Base-by-base conservation (phyloP, 2,329 filamentous ascomycete species). In the Colletotrichum horii region DNA sequence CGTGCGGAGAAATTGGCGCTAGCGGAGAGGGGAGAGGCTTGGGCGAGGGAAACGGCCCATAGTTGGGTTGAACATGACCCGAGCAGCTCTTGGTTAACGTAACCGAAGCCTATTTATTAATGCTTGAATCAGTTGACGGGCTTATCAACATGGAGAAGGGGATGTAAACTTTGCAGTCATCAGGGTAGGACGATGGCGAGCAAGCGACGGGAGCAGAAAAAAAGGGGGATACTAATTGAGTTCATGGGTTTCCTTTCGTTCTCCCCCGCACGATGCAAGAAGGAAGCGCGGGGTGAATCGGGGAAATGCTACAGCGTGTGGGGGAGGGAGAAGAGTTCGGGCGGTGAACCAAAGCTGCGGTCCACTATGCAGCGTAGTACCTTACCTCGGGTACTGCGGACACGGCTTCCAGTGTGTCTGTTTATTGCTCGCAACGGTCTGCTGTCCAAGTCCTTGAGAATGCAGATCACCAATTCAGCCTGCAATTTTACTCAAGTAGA, bases 1-100 rank as follows among this genome's bases (percentile, higher is more conserved):
- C 56, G n/a, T 67, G 69, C 56, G 69, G 62, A 67, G 69, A 72
- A 62, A 66, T 19, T 62, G 61, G 48, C 60, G 56, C 62, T 75
- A 48, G 55, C 69, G 62, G 43, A 16, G 19, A 24, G 38, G n/a
- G 24, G 26, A 36, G 28, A 26, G 32, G 60, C 38, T 52, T 56
- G 28, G 58, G 12, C 28, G n/a, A 26, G 68, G 30, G 26, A 26
- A 22, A 12, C 22, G 5, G 28, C 34, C 26, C 36, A 30, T 48
- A 55, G n/a, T 66, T 61, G 30, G n/a, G 22, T 19, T 67, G 38
- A 48, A 62, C 19, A 43, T 30, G 38, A 61, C 38, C 28, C 26
- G 34, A 34, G 52, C 34, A 36, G 9, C 30, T 48, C 67, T 22
- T 43, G 48, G 22, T 19, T n/a, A 15, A 43, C 8, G n/a, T 15